Percentiles rank a stretch among this genome's conserved stretches.
Conservation (phyloP, 2,329 filamentous ascomycete genomes). For the Torrubiella hemipterigena region DNA sequence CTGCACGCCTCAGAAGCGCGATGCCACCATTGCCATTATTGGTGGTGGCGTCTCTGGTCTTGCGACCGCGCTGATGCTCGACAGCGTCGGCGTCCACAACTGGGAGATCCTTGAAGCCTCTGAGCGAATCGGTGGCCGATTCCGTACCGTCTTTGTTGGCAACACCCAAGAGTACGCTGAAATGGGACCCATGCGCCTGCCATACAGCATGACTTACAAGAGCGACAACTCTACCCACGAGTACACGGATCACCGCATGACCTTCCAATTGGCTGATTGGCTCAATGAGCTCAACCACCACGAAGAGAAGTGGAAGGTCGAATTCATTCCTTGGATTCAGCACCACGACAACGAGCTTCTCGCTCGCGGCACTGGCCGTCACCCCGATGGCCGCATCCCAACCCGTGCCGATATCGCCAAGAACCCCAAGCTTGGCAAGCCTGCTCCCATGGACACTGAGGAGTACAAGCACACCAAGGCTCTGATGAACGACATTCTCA, state of each 20-base stretch:
- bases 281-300: conserved; percentile 26
- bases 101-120: conserved; percentile 32
- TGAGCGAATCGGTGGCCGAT: conserved; percentile 26
- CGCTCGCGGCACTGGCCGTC: conserved; percentile 9
- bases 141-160: conserved; percentile 29
- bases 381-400: conserved; percentile 15
- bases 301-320: conserved; percentile 17
- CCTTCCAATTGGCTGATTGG: conserved; percentile 27
- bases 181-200: conserved; percentile 32
- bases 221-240: conserved; percentile 27
- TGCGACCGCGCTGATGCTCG: conserved; percentile 19
- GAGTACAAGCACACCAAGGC: conserved; percentile 14
- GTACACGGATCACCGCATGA: conserved; percentile 28
- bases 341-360: conserved; percentile 16
- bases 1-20: conserved; percentile 10
- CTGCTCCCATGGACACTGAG: conserved; percentile 3
- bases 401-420: conserved; percentile 12
- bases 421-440: conserved; percentile 9
- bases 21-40: conserved; percentile 17
- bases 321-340: conserved; percentile 30
- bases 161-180: conserved; percentile 20
- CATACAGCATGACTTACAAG: conserved; percentile 23
- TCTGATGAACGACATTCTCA: conserved; percentile 10
- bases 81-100: conserved; percentile 29
- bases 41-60: conserved; percentile 23